Evolutionary conservation across 2,329 filamentous ascomycete species (phyloP).

Genomic region (Phyllosticta paracitricarpa): DNA sequence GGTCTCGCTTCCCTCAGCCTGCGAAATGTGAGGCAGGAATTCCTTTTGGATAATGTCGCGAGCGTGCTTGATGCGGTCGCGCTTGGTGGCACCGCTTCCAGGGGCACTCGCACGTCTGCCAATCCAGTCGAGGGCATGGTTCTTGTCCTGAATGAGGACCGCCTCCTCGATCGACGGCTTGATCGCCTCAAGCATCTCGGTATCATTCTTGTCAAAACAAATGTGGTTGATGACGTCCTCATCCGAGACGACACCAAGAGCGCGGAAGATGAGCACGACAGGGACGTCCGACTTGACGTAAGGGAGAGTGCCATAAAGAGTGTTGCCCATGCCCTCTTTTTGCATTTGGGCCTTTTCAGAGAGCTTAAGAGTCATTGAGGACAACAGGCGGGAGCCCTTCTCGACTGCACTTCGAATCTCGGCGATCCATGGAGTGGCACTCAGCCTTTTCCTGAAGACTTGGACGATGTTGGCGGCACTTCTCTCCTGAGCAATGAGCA

Average conservation of each 20-base stretch:
- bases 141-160: constrained; percentile 89
- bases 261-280: constrained; percentile 90
- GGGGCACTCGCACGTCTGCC: constrained; percentile 62
- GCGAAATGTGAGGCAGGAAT: constrained; percentile 90
- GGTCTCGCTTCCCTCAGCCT: constrained; percentile 87
- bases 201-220: constrained; percentile 90
- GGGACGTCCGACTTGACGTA: constrained; percentile 92
- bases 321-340: constrained; percentile 74
- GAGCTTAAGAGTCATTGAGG: constrained; percentile 82
- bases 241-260: constrained; percentile 89
- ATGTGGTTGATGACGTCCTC: constrained; percentile 98
- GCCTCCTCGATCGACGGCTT: constrained; percentile 96
- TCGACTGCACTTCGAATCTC: constrained; percentile 95
- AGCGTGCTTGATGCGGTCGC: constrained; percentile 85
- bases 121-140: constrained; percentile 90
- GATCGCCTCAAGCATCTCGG: constrained; percentile 93
- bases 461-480: constrained; percentile 98
- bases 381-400: constrained; percentile 90
- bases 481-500: constrained; percentile 92
- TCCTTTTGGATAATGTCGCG: constrained; percentile 96
- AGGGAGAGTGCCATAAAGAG: constrained; percentile 81
- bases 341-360: constrained; percentile 72
- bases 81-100: constrained; percentile 62
- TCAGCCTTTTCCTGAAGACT: constrained; percentile 98
- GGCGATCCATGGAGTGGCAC: constrained; percentile 82